Base-by-base conservation (phyloP, 2,329 filamentous ascomycete genomes). In the Apiospora koreana region DNA sequence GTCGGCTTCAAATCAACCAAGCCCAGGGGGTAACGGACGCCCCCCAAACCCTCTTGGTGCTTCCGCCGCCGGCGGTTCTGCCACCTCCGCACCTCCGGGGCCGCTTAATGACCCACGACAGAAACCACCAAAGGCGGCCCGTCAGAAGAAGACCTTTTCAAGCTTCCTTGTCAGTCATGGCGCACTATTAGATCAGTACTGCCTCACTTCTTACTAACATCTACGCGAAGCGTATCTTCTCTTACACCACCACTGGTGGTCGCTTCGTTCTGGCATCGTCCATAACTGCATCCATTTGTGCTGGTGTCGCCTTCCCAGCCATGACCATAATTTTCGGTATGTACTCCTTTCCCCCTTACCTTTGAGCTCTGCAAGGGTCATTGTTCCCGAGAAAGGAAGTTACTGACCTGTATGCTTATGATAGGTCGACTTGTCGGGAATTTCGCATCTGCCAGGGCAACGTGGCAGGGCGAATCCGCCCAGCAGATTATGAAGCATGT, bases 281-380 rank as follows among this genome's bases (percentile, higher is more conserved):
- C 0, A 50, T 76, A 2, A 43, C 75, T 2, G 76, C 76, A 5
- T 75, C 77, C 1, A 75, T 77, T 62, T 77, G 76, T 1, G 74
- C 77, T 2, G 78, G 78, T 1, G 73, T 76, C 31, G 76, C 76
- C 5, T 79, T 77, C 50, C 78, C 78, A n/a, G 42, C 78, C 10
- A 88, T 90, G 86, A 90, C 88, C 66, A 83, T 89, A 10, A 80
- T 89, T 18, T 89, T 89, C 75, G 87, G 86, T 83, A 78, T 10
- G 7, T 25, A 9, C 4, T 16, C 12, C 0, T 14, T 16, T 14
- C 1, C 9, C 23, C 46, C 8, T 12, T 0, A 62, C 6, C n/a
- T n/a, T n/a, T n/a, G n/a, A n/a, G n/a, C n/a, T n/a, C n/a, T n/a
- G n/a, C n/a, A n/a, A n/a, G n/a, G n/a, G 5, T 14, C 1, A 14